A percentile compares a stretch with the other conserved stretches of the same genome.
phyloP scores from a whole-genome alignment of 2,329 filamentous ascomycete genomes.

The Aureobasidium lini region DNA sequence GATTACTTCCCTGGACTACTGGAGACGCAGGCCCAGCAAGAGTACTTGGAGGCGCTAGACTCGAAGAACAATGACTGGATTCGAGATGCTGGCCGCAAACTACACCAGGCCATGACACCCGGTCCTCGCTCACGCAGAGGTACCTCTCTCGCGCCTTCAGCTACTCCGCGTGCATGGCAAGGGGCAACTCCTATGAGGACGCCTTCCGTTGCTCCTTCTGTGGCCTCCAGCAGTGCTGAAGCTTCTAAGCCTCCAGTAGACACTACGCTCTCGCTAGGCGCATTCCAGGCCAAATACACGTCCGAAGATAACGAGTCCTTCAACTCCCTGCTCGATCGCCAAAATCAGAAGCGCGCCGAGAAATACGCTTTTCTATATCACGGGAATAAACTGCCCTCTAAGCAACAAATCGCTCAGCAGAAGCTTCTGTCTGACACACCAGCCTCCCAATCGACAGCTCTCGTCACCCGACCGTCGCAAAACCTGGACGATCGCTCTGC shows the following conservation, averaged over 20 bases:
- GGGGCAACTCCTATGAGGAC: constrained; percentile 59
- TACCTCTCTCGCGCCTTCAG: constrained; percentile 26
- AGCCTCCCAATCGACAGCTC: constrained; percentile 29
- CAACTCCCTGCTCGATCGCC: constrained; percentile 81
- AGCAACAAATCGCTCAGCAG: constrained; percentile 63
- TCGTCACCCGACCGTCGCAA: constrained; percentile 39
- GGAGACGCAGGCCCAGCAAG: constrained; percentile 78
- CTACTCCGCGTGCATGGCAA: constrained; percentile 56
- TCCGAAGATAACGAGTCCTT: constrained; percentile 98
- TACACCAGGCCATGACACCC: constrained; percentile 71
- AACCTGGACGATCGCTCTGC: constrained; percentile 67
- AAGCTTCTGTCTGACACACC: constrained; percentile 44
- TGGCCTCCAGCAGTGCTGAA: constrained; percentile 33
- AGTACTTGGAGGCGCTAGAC: constrained; percentile 85
- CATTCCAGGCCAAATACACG: constrained; percentile 89
- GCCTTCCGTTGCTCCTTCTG: constrained; percentile 41
- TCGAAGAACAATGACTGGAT: constrained; percentile 85
- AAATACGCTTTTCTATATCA: constrained; percentile 87
- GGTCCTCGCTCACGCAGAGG: constrained; percentile 43
- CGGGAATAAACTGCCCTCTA: constrained; percentile 68
- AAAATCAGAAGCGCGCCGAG: constrained; percentile 75
- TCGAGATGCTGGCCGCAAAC: constrained; percentile 59
- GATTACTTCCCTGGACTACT: constrained; percentile 94
- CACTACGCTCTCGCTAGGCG: constrained; percentile 69
- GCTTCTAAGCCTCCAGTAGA: constrained; percentile 42